Conservation (phyloP, 2,329 filamentous ascomycete species). For the Diplodia seriata region DNA sequence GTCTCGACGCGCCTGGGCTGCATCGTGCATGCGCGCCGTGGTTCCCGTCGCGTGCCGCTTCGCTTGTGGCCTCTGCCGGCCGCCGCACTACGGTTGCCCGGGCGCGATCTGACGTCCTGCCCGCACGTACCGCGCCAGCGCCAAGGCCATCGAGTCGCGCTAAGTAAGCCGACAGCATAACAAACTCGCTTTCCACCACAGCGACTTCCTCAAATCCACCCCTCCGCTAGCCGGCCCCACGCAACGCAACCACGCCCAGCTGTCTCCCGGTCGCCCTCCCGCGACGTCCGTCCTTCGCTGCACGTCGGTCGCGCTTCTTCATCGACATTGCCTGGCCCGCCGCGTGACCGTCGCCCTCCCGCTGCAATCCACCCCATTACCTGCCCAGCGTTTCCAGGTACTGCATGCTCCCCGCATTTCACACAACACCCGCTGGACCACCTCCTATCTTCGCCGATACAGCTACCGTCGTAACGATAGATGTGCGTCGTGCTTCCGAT, state of each 20-base stretch:
- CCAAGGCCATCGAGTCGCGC: constrained; percentile 12
- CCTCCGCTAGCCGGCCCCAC: constrained; percentile 37
- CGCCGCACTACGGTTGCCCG: constrained; percentile 32
- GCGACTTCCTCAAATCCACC: constrained; percentile 37
- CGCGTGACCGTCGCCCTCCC: constrained; percentile 1
- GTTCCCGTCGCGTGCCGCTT: constrained; percentile 14
- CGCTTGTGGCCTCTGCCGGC: constrained; percentile 25
- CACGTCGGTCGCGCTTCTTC: constrained; percentile 31
- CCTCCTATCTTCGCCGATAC: constrained; percentile 42
- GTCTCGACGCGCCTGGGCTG: constrained; percentile 4
- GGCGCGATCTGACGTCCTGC: constrained; percentile 1
- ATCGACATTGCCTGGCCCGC: neutral
- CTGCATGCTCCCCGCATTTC: constrained; percentile 32
- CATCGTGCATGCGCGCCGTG: neutral
- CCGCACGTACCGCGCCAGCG: neutral
- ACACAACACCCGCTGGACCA: constrained; percentile 31
- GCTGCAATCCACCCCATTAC: neutral
- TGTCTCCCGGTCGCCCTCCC: neutral
- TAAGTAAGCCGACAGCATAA: constrained; percentile 40
- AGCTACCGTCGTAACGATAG: constrained; percentile 46
- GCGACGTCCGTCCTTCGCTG: constrained; percentile 2
- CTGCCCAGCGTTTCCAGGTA: constrained; percentile 22
- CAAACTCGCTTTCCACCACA: constrained; percentile 41
- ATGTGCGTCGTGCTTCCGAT: constrained; percentile 40
- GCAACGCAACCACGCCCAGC: constrained; percentile 27